Conservation (phyloP, 257 asterid genomes). For the Solanum appendiculatum region DNA sequence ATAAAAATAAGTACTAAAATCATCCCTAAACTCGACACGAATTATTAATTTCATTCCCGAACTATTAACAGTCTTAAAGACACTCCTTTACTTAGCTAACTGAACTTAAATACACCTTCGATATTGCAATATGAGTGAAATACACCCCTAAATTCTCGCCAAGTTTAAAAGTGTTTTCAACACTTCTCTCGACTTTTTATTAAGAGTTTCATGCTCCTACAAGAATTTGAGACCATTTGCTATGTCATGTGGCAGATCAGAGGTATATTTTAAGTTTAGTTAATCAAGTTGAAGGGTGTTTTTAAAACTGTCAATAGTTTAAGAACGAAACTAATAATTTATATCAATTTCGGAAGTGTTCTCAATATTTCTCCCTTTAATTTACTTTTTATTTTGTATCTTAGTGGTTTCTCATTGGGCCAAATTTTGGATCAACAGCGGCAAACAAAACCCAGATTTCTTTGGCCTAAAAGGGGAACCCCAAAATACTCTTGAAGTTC, state of each 20-base stretch:
- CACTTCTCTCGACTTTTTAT: neutral
- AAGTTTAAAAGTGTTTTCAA: neutral
- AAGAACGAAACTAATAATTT: too few relatives aligned
- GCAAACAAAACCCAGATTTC: neutral
- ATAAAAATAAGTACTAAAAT: too few relatives aligned
- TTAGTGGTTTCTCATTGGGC: neutral
- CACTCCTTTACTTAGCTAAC: neutral
- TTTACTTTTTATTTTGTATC: neutral
- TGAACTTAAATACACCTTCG: neutral
- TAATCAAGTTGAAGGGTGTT: too few relatives aligned
- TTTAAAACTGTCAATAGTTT: neutral
- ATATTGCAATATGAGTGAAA: neutral
- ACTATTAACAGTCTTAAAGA: neutral
- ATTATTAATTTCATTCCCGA: too few relatives aligned
- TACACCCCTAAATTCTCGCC: too few relatives aligned
- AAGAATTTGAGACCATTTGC: neutral
- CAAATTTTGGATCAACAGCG: neutral
- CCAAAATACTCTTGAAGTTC: neutral
- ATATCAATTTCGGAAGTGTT: neutral
- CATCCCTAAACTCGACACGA: too few relatives aligned
- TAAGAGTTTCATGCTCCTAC: neutral
- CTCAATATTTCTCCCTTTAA: neutral
- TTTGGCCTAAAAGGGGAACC: neutral
- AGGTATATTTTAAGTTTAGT: too few relatives aligned
- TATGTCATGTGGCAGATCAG: neutral